Evolutionary conservation across 352 stramenopile species (phyloP).

Genomic region (Paralagenidium karlingii): DNA sequence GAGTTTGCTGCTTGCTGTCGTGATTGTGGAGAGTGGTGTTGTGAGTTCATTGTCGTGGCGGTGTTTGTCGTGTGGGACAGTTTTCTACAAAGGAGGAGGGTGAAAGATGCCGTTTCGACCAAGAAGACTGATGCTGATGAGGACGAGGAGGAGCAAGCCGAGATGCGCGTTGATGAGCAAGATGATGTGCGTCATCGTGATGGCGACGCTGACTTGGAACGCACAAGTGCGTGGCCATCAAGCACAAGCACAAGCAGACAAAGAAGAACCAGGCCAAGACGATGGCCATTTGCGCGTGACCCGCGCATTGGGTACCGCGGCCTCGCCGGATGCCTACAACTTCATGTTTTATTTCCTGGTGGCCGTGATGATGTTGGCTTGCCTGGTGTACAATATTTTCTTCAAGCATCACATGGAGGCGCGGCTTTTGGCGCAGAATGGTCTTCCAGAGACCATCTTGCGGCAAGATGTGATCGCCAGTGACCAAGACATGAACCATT

Average conservation of each 20-base stretch:
- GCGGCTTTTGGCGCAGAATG: slow-evolving; percentile 50
- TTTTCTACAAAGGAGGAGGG: too few species aligned
- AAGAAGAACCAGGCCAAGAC: not conserved
- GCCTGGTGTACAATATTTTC: slow-evolving; percentile 82
- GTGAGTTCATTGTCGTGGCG: too few species aligned
- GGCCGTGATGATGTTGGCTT: slow-evolving; percentile 78
- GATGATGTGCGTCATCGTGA: too few species aligned
- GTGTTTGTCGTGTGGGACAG: too few species aligned
- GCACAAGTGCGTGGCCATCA: too few species aligned
- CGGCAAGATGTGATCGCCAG: slow-evolving; percentile 79
- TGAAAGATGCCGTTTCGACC: too few species aligned
- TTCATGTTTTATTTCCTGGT: slow-evolving; percentile 86
- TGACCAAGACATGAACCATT: slow-evolving; percentile 70
- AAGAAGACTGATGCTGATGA: too few species aligned
- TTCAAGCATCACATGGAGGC: slow-evolving; percentile 74
- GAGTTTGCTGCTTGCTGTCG: too few species aligned
- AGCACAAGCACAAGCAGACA: not conserved
- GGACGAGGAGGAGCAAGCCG: too few species aligned
- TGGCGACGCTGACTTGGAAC: too few species aligned
- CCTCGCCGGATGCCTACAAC: slow-evolving; percentile 62
- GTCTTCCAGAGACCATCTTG: slow-evolving; percentile 72
- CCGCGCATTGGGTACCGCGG: not conserved
- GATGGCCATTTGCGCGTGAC: not conserved
- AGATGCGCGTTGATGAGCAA: too few species aligned
- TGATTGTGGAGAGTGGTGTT: too few species aligned